A percentile compares a stretch with the other conserved stretches of the same genome.
phyloP scores from a whole-genome alignment of 2,329 filamentous ascomycete species.

The Verruconis gallopava region DNA sequence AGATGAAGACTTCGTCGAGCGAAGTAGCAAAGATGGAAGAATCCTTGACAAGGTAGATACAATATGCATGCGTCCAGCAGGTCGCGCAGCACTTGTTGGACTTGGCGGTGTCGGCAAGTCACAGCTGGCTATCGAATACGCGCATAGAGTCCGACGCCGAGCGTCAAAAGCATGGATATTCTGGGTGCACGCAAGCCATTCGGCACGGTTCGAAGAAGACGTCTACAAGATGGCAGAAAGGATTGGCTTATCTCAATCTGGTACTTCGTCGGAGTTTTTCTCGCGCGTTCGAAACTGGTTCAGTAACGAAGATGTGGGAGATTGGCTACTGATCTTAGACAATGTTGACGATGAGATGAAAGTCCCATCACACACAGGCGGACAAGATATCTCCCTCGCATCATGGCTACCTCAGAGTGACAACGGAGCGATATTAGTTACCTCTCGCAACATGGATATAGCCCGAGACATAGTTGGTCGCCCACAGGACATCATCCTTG shows the following conservation, averaged over 20 bases:
- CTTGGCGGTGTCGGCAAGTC: too few relatives aligned
- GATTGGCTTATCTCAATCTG: slow-evolving; percentile 11
- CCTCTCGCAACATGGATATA: slow-evolving; percentile 12
- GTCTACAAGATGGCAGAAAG: slow-evolving; percentile 13
- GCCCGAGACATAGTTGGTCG: slow-evolving; percentile 14
- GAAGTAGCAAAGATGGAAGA: too few relatives aligned
- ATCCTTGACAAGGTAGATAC: too few relatives aligned
- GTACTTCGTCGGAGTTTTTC: slow-evolving; percentile 5
- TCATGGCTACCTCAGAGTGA: neutral
- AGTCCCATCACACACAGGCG: slow-evolving; percentile 8
- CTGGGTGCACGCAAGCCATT: slow-evolving; percentile 10
- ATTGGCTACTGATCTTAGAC: slow-evolving; percentile 16
- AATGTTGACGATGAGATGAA: slow-evolving; percentile 17
- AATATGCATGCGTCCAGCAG: too few relatives aligned
- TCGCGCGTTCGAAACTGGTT: slow-evolving; percentile 9
- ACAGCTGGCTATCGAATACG: neutral
- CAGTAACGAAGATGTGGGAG: slow-evolving; percentile 9
- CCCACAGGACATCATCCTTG: slow-evolving; percentile 12
- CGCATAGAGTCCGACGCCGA: neutral
- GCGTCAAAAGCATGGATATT: neutral
- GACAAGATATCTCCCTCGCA: neutral
- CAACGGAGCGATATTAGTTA: slow-evolving; percentile 6
- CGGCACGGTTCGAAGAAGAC: slow-evolving; percentile 11
- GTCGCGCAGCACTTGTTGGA: too few relatives aligned
- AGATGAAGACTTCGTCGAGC: too few relatives aligned